A percentile compares a stretch with the other conserved stretches of the same genome.
These are phyloP conservation scores for Cyclostephanos invisitatus DNA, from an alignment of 108 stramenopile genomes.

Conservation along the genomic window DNA sequence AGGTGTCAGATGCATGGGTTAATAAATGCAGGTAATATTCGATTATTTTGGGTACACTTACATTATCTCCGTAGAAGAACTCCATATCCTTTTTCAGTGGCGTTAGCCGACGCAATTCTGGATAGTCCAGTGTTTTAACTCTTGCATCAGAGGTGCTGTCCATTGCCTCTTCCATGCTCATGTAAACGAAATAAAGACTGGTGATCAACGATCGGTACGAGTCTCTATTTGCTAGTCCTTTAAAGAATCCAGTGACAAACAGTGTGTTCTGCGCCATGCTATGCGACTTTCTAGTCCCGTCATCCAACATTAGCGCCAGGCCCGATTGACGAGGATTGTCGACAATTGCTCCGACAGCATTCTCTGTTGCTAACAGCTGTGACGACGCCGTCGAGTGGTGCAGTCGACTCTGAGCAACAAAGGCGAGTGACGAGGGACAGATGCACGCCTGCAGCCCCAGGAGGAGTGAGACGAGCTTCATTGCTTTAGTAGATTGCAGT, in stretches of 20 bases:
- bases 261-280: constrained; percentile 63
- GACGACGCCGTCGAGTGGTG: neutral
- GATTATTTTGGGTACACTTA: neutral
- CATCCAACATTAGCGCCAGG: constrained; percentile 52
- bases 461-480: neutral
- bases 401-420: neutral
- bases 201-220: constrained; percentile 49
- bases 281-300: constrained; percentile 68
- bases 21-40: neutral
- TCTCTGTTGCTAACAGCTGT: neutral
- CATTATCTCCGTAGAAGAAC: constrained; percentile 53
- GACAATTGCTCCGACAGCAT: neutral
- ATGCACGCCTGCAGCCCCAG: neutral
- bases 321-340: constrained; percentile 50
- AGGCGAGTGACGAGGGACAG: neutral
- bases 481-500: neutral
- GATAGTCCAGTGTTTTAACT: constrained; percentile 40
- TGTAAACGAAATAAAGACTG: constrained; percentile 62
- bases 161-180: constrained; percentile 58
- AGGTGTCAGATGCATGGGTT: neutral
- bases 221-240: constrained; percentile 49
- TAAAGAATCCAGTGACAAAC: constrained; percentile 75
- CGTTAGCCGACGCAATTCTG: constrained; percentile 46
- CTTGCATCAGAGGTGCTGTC: constrained; percentile 20
- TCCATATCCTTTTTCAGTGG: constrained; percentile 61